phyloP scores from a whole-genome alignment of 2,329 filamentous ascomycete genomes.

The Hymenoscyphus scutula region DNA sequence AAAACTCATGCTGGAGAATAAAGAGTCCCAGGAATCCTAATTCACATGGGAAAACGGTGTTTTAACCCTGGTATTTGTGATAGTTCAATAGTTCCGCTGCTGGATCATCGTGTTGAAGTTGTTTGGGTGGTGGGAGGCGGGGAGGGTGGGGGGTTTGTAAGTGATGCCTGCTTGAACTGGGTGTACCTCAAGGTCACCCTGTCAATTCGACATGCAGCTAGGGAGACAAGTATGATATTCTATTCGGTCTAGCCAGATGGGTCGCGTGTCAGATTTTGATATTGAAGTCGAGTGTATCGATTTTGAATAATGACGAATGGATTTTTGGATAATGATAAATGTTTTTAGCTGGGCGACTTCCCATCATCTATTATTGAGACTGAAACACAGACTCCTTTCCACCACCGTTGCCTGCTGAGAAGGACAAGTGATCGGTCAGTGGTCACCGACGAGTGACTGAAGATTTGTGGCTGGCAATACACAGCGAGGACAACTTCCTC shows the following conservation, averaged over 20 bases:
- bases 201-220: background rate
- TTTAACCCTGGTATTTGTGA: background rate
- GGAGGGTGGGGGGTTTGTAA: background rate
- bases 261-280: background rate
- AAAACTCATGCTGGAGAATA: conserved; percentile 31
- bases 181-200: background rate
- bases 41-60: background rate
- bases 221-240: background rate
- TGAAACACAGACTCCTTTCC: background rate
- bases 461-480: background rate
- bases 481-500: background rate
- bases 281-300: background rate
- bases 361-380: background rate
- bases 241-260: background rate
- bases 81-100: background rate
- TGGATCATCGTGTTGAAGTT: background rate
- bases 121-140: background rate
- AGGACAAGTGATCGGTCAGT: background rate
- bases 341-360: background rate
- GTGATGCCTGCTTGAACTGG: background rate
- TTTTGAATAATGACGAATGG: too few relatives aligned
- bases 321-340: too few relatives aligned
- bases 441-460: background rate
- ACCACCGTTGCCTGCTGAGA: background rate
- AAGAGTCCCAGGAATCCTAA: background rate